Evolutionary conservation across 495 filamentous ascomycete genomes (phyloP).

Genomic region (Amorphotheca resinae): DNA sequence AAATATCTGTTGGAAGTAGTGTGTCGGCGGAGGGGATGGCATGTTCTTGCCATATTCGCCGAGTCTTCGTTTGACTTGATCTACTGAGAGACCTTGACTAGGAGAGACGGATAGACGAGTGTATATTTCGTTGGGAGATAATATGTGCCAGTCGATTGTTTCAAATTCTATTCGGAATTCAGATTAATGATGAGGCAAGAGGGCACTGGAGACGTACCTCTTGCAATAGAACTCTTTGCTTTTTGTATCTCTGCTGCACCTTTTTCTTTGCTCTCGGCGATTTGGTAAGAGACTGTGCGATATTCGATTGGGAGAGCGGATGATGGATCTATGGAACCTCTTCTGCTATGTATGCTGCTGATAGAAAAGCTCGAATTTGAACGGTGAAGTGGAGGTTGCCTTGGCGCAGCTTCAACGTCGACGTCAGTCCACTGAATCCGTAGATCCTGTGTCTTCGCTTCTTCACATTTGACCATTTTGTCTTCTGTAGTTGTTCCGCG

Average conservation of each 20-base stretch:
- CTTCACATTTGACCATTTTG: conserved; percentile 12
- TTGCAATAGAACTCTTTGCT: conserved; percentile 29
- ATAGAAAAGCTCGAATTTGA: conserved; percentile 17
- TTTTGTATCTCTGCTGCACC: conserved; percentile 26
- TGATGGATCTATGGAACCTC: conserved; percentile 31
- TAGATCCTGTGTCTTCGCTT: conserved; percentile 5
- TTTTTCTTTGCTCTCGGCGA: conserved; percentile 36
- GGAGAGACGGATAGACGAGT: conserved; percentile 38
- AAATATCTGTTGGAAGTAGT: conserved; percentile 41
- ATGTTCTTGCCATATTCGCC: conserved; percentile 49
- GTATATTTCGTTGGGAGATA: conserved; percentile 40
- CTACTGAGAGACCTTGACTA: conserved; percentile 35
- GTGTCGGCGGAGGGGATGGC: conserved; percentile 44
- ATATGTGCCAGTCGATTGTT: conserved; percentile 42
- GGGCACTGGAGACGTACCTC: conserved; percentile 21
- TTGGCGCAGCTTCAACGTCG: conserved; percentile 10
- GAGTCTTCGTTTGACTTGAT: conserved; percentile 34
- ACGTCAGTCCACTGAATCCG: conserved; percentile 15
- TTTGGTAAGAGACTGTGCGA: conserved; percentile 40
- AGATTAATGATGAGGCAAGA: not conserved
- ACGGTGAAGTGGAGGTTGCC: conserved; percentile 7
- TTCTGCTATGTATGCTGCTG: conserved; percentile 16
- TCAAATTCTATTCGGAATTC: conserved; percentile 23
- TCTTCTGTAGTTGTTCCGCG: too few species aligned
- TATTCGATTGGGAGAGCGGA: conserved; percentile 41